Conservation (phyloP, 2,329 filamentous ascomycete species). For the Claviceps sp. region DNA sequence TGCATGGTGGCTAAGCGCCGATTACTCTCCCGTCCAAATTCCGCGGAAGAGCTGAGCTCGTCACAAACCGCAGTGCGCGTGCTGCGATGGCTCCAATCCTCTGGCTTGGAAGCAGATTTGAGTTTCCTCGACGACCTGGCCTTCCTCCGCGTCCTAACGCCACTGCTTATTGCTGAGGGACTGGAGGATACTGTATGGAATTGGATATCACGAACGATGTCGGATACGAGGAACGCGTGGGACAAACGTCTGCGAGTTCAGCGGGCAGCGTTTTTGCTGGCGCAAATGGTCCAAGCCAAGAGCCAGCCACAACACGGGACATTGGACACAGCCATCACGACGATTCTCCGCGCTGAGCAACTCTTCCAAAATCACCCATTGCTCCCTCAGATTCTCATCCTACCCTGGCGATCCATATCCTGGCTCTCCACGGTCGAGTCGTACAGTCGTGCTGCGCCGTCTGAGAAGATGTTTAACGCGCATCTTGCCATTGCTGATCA, state of each 20-base stretch:
- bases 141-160: constrained; percentile 28
- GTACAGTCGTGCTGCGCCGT: constrained; percentile 30
- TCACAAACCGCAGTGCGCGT: constrained; percentile 35
- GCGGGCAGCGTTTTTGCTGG: constrained; percentile 21
- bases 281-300: constrained; percentile 29
- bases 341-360: constrained; percentile 32
- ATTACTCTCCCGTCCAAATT: constrained; percentile 18
- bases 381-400: constrained; percentile 23
- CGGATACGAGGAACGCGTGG: constrained; percentile 11
- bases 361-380: constrained; percentile 24
- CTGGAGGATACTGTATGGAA: constrained; percentile 37
- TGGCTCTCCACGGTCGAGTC: constrained; percentile 39
- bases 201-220: constrained; percentile 34
- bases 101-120: constrained; percentile 32
- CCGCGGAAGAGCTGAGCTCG: constrained; percentile 19
- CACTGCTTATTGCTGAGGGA: constrained; percentile 39
- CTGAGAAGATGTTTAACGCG: constrained; percentile 35
- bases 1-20: constrained; percentile 36
- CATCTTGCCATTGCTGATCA: constrained; percentile 35
- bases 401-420: constrained; percentile 34
- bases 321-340: constrained; percentile 35
- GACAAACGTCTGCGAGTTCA: constrained; percentile 12
- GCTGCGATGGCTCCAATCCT: constrained; percentile 39
- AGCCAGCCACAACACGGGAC: constrained; percentile 25
- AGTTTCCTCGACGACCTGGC: constrained; percentile 27